phyloP scores from a whole-genome alignment of 371 early-diverging fungal genomes.

The Cokeromyces recurvatus region DNA sequence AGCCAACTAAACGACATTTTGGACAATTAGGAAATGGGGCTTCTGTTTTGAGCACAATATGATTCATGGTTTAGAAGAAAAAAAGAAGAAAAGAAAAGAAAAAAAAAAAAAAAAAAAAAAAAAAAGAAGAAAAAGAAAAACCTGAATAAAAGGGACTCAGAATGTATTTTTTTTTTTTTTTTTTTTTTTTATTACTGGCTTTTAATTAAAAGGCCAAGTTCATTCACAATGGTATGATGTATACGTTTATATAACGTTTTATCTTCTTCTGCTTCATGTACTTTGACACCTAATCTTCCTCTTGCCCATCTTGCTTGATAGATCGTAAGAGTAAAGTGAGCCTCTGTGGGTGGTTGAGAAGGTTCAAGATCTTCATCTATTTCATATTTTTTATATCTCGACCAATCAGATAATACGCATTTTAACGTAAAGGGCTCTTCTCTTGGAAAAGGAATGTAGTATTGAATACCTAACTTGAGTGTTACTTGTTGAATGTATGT shows the following conservation, averaged over 20 bases:
- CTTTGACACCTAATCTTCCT: constrained; percentile 35
- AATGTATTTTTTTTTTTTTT: no score
- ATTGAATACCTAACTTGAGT: constrained; percentile 20
- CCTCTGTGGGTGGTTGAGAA: no score
- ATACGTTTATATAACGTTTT: constrained; percentile 4
- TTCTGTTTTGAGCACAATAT: neutral
- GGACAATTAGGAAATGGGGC: neutral
- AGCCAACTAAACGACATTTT: constrained; percentile 8
- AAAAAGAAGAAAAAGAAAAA: no score
- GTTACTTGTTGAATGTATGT: constrained; percentile 25
- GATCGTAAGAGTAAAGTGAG: no score
- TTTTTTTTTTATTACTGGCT: no score
- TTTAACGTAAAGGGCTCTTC: constrained; percentile 20
- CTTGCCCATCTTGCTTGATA: constrained; percentile 41
- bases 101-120: no score
- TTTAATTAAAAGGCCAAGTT: neutral
- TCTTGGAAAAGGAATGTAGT: neutral
- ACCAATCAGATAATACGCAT: constrained; percentile 22
- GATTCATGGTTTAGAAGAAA: neutral
- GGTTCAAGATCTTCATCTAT: neutral
- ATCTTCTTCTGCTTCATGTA: constrained; percentile 16
- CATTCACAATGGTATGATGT: constrained; percentile 18
- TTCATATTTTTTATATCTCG: neutral
- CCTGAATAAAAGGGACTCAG: no score
- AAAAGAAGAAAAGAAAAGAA: neutral